Evolutionary conservation across 176 grass and related monocot genomes (phyloP), one percentile per base, ranked within the genome.

Genomic region (Calamus simplicifolius): DNA sequence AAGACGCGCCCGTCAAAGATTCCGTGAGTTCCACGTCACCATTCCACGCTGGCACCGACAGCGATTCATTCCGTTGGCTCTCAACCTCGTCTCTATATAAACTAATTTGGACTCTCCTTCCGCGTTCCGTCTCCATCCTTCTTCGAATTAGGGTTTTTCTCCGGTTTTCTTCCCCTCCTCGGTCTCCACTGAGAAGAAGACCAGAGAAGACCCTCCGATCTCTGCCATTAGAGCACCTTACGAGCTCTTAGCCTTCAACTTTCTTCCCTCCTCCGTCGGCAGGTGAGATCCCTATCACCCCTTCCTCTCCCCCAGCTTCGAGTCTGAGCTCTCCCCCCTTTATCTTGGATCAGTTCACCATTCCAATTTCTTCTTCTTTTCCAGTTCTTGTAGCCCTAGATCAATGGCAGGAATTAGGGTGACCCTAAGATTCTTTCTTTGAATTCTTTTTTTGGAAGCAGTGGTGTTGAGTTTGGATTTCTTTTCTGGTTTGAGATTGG

Each of bases 131-230:
- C 27, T 18, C 30, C 17, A 2, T 4, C n/a, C 29, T 28, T 12
- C 0, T 28, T 5, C 28, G 30, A 30, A 18, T 31, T 38, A 60
- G 58, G 58, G 35, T 43, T 26, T 60, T 59, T 29, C 56, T 59
- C 56, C 29, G 25, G 56, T 59, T 25, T 58, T 31, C 28, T 18
- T 8, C 25, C 6, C 27, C 26, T 8, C 15, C 13, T 30, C 13
- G 35, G 35, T 35, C 4, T 35, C 31, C 6, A 8, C 25, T 25
- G 25, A 58, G 26, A 29, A 28, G 54, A 35, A 35, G 56, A 27
- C 5, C 57, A 59, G 57, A 27, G 27, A 30, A 59, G 29, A 29
- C 26, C 25, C 58, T 35, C 58, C 25, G 28, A 60, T 60, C 58
- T 18, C 29, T 16, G 58, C 28, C 58, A 18, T 16, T 50, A 19